phyloP scores from a whole-genome alignment of 1,139 yeast species.

The Blastobotrys apis region DNA sequence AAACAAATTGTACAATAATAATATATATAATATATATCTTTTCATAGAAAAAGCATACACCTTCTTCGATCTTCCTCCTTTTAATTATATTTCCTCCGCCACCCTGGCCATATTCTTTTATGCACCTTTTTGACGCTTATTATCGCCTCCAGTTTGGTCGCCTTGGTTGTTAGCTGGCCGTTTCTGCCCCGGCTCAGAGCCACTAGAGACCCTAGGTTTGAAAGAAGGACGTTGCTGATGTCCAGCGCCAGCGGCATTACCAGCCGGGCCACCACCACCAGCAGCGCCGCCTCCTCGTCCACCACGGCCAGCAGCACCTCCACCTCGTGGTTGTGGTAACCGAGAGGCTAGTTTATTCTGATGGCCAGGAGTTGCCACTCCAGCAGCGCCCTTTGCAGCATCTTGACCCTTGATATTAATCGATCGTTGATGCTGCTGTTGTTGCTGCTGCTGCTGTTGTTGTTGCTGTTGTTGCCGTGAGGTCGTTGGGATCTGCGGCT shows the following conservation, averaged over 20 bases:
- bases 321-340: slow-evolving; percentile 9
- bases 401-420: slow-evolving; percentile 12
- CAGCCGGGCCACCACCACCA: neutral
- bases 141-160: neutral
- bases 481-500: neutral
- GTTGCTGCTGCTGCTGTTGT: neutral
- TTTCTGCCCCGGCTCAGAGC: slow-evolving; percentile 5
- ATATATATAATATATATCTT: neutral
- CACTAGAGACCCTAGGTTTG: slow-evolving; percentile 1
- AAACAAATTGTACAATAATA: too few relatives aligned
- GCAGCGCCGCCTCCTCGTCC: slow-evolving; percentile 2
- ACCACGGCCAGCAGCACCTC: slow-evolving; percentile 1
- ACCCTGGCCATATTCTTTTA: too few relatives aligned
- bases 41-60: too few relatives aligned
- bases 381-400: neutral
- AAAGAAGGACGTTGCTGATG: slow-evolving; percentile 3
- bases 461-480: slow-evolving; percentile 1
- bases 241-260: neutral
- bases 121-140: slow-evolving; percentile 4
- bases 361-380: neutral
- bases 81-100: too few relatives aligned
- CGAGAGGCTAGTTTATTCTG: slow-evolving; percentile 1
- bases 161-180: slow-evolving; percentile 7
- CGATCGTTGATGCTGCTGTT: neutral
- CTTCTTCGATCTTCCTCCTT: too few relatives aligned